phyloP scores from a whole-genome alignment of 2,329 filamentous ascomycete genomes.

The Raffaelea arxii region DNA sequence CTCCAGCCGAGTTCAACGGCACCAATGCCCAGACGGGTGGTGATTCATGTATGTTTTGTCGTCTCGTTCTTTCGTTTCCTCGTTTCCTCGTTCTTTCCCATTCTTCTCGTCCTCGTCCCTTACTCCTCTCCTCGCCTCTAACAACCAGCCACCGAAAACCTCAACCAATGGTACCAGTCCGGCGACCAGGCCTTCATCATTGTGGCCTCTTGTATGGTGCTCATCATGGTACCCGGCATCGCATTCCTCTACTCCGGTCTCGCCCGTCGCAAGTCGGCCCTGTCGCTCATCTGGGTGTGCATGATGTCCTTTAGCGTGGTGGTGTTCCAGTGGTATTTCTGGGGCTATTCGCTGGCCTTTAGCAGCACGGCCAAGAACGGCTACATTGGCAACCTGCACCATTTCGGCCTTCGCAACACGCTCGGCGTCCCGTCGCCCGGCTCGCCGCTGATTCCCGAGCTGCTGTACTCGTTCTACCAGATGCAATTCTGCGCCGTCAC shows the following conservation, averaged over 20 bases:
- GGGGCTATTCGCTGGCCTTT: constrained; percentile 95
- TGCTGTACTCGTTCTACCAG: constrained; percentile 95
- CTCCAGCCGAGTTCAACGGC: constrained; percentile 53
- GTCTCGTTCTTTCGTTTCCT: neutral
- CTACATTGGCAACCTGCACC: constrained; percentile 82
- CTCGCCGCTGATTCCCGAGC: constrained; percentile 76
- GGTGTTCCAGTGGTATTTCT: constrained; percentile 99
- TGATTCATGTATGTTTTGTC: constrained; percentile 53
- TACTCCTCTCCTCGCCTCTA: neutral
- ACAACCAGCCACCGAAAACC: constrained; percentile 61
- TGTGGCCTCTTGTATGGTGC: constrained; percentile 79
- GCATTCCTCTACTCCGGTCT: constrained; percentile 96
- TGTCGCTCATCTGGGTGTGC: constrained; percentile 94
- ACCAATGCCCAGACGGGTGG: constrained; percentile 58
- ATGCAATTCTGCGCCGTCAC: constrained; percentile 97
- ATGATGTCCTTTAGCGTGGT: constrained; percentile 90
- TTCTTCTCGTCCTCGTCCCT: neutral
- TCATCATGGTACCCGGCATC: constrained; percentile 94
- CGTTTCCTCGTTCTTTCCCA: neutral
- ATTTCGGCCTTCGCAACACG: constrained; percentile 82
- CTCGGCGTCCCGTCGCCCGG: constrained; percentile 78
- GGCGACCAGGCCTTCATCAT: constrained; percentile 95
- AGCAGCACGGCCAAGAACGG: constrained; percentile 71
- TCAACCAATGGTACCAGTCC: constrained; percentile 91
- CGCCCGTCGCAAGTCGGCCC: constrained; percentile 91